Conservation (phyloP, 805 yeast genomes). For the Ogataea ganodermae region DNA sequence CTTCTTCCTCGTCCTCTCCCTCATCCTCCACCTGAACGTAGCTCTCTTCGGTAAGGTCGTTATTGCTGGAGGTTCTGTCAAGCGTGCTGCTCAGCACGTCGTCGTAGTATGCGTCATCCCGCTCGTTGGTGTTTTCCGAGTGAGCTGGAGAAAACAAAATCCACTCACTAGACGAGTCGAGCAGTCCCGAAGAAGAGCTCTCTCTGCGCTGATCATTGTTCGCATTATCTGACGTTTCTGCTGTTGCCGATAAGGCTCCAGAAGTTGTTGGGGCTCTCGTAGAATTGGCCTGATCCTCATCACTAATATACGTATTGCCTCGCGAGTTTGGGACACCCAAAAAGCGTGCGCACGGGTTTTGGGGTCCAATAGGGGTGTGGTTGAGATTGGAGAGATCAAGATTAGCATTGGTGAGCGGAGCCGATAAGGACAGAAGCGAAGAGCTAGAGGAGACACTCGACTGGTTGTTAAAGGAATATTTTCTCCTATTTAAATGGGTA, state of each 20-base stretch:
- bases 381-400: conserved; percentile 16
- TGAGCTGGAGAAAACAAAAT: conserved; percentile 32
- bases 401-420: conserved; percentile 18
- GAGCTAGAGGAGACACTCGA: conserved; percentile 22
- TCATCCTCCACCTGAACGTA: conserved; percentile 24
- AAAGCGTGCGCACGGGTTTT: neutral
- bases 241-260: neutral
- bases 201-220: neutral
- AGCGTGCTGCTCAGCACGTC: conserved; percentile 30
- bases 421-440: conserved; percentile 14
- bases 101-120: conserved; percentile 21
- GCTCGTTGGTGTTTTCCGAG: conserved; percentile 16
- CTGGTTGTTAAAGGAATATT: conserved; percentile 19
- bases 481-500: conserved; percentile 15
- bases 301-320: conserved; percentile 1
- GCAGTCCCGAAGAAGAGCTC: conserved; percentile 16
- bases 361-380: conserved; percentile 9
- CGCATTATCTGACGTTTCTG: neutral
- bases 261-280: no score
- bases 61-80: conserved; percentile 17
- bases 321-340: neutral
- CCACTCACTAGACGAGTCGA: conserved; percentile 34
- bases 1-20: conserved; percentile 15
- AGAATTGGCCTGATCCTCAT: conserved; percentile 2
- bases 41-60: conserved; percentile 17